A percentile compares a stretch with the other conserved stretches of the same genome.
These are phyloP conservation scores for Phragmites australis DNA, from an alignment of 176 grass and related monocot species.

Conservation along the genomic window DNA sequence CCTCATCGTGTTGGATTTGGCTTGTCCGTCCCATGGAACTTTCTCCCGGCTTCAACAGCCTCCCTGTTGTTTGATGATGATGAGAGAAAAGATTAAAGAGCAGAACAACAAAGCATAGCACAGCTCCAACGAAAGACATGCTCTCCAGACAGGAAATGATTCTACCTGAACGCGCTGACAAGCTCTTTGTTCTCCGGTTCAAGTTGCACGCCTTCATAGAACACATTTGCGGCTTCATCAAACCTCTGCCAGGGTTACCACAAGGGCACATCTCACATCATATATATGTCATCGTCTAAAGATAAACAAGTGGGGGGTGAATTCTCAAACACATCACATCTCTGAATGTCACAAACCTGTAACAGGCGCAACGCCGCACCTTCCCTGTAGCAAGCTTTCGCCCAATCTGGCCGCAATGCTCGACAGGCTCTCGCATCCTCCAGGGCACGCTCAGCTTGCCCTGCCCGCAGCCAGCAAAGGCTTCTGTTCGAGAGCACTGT, in stretches of 20 bases:
- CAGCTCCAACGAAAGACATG: neutral
- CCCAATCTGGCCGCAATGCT: slow-evolving; percentile 74
- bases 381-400: slow-evolving; percentile 91
- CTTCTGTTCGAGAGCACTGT: slow-evolving; percentile 82
- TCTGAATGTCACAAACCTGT: slow-evolving; percentile 46
- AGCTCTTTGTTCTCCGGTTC: slow-evolving; percentile 91
- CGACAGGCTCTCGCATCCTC: slow-evolving; percentile 73
- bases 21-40: slow-evolving; percentile 54
- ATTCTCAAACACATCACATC: neutral
- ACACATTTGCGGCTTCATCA: slow-evolving; percentile 78
- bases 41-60: slow-evolving; percentile 68
- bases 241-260: slow-evolving; percentile 51
- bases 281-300: neutral
- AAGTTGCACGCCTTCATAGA: slow-evolving; percentile 84
- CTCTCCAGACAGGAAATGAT: neutral
- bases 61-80: slow-evolving; percentile 48
- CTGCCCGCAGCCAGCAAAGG: slow-evolving; percentile 77
- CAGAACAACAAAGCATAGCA: neutral
- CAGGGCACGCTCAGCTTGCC: slow-evolving; percentile 68
- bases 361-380: slow-evolving; percentile 67
- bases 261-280: neutral
- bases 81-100: neutral
- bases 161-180: slow-evolving; percentile 78
- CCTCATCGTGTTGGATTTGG: slow-evolving; percentile 31
- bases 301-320: neutral